Percentiles rank a stretch among this genome's conserved stretches.
Conservation (phyloP, 2,329 filamentous ascomycete genomes). For the Ilyonectria destructans region DNA sequence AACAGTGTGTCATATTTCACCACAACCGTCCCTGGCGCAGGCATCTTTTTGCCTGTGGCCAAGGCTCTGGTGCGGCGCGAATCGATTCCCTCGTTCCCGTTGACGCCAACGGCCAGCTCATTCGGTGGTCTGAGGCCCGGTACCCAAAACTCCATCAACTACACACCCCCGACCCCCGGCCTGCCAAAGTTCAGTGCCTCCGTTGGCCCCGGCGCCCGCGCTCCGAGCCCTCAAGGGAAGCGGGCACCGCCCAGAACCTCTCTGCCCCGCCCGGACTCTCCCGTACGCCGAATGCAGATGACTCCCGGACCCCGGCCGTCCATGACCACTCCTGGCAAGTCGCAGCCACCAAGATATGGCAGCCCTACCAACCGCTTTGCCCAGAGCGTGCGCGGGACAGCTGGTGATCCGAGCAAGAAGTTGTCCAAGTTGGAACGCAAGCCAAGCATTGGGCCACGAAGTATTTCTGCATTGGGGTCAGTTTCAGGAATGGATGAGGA, state of each 20-base stretch:
- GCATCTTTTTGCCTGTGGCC: constrained; percentile 92
- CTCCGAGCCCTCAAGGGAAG: constrained; percentile 81
- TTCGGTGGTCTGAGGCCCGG: constrained; percentile 68
- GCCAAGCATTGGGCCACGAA: constrained; percentile 70
- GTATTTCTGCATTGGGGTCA: constrained; percentile 72
- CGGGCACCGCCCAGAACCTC: constrained; percentile 77
- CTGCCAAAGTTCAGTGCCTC: constrained; percentile 91
- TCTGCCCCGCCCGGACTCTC: constrained; percentile 90
- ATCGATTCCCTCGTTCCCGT: constrained; percentile 71
- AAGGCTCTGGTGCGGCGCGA: constrained; percentile 83
- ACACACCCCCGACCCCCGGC: constrained; percentile 76
- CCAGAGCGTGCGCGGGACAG: constrained; percentile 74
- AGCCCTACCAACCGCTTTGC: constrained; percentile 72
- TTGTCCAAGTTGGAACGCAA: constrained; percentile 64
- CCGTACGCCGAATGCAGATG: constrained; percentile 79
- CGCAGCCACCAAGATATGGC: constrained; percentile 52
- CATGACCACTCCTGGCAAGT: constrained; percentile 65
- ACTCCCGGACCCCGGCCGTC: constrained; percentile 73
- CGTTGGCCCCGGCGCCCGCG: constrained; percentile 79
- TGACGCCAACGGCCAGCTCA: constrained; percentile 79
- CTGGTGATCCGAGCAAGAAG: constrained; percentile 75
- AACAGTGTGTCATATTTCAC: constrained; percentile 83
- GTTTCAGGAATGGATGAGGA: constrained; percentile 72
- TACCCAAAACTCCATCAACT: constrained; percentile 72
- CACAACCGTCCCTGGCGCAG: constrained; percentile 83